Evolutionary conservation across 1,284 basidiomycete species (phyloP), one percentile per base, ranked within the genome.

Genomic region (Dichomitus squalens): DNA sequence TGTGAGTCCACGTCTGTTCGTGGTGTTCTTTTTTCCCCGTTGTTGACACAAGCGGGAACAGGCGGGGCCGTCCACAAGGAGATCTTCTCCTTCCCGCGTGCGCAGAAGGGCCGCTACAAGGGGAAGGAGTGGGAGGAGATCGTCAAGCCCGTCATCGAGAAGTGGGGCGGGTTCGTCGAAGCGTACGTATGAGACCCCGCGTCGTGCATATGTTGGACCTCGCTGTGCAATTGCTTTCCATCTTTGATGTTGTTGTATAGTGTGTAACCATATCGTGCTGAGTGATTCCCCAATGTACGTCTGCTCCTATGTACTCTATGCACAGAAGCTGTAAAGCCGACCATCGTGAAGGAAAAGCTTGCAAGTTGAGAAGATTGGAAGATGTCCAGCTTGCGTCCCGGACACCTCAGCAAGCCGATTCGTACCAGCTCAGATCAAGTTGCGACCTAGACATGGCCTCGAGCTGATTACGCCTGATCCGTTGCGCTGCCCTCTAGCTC

Each of bases 51-150:
- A 21, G 31, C n/a, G 27, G 18, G n/a, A 27, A 6, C 29, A 81
- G 90, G 89, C 63, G 82, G 83, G 9, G 73, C 64, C 8, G 65
- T 79, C 20, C 90, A 93, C 70, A 84, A 82, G 67, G 90, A 93
- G 68, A 90, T 93, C 18, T 93, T 93, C 66, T 73, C 86, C 27
- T 90, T 92, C 64, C 72, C 73, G 34, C 80, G 84, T 34, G 77
- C 82, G 43, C 72, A 69, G 18, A 72, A 69, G 16, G 87, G 87
- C 0, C 68, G 57, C 31, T 79, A 83, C 63, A 77, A 81, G 60
- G 84, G 82, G 4, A 82, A 76, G 61, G 90, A 92, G 72, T 92
- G 87, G 85, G 87, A 92, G 52, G 59, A 72, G 16, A 76, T 93
- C 31, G 87, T 93, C 35, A 83, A 82, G 64, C 87, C 87, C 43